Base-by-base conservation (phyloP, 768 basidiomycete species). In the Rhizopogon vinicolor region DNA sequence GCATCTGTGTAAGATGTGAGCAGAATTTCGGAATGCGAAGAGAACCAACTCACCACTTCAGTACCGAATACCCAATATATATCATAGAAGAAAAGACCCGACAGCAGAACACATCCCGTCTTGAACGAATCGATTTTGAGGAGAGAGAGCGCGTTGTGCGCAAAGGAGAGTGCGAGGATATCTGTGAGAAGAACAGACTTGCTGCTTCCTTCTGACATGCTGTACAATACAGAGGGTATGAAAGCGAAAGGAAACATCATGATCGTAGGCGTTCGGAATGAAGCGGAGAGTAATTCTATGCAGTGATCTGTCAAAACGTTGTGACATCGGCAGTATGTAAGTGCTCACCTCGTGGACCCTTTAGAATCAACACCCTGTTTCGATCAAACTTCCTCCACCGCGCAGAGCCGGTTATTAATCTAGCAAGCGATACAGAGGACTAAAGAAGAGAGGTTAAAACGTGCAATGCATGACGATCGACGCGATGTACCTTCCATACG, bases 11-110 rank as follows among this genome's bases (percentile, higher is more conserved):
- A 45, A 10, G 56, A 45, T 18, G 51, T 60, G 25, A 57, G 50
- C 7, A 0, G 7, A 14, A 7, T 25, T n/a, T 9, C 5, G 13
- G 41, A 31, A 28, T 2, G 18, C 39, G 3, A 19, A 12, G 14
- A 40, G 18, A 49, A 56, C n/a, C 37, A 2, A 75, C 88, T 67
- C 68, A 90, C 90, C 71, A 93, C 90, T 63, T 85, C 81, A 0
- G 89, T 89, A 18, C 89, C 90, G 67, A 94, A 95, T 2, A 95
- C 93, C 91, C 91, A 97, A 81, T 87, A 96, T 41, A 97, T 82
- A 67, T 98, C 96, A 66, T 98, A 98, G 41, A 97, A 44, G 72
- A 98, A 93, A 22, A 99, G 75, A 5, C 91, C 93, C 3, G 80
- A 79, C 5, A 99, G 76, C 3, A 98, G 78, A 57, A 93, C 82